phyloP scores from a whole-genome alignment of 176 grass and related monocot species.

The Zoysia pacifica region DNA sequence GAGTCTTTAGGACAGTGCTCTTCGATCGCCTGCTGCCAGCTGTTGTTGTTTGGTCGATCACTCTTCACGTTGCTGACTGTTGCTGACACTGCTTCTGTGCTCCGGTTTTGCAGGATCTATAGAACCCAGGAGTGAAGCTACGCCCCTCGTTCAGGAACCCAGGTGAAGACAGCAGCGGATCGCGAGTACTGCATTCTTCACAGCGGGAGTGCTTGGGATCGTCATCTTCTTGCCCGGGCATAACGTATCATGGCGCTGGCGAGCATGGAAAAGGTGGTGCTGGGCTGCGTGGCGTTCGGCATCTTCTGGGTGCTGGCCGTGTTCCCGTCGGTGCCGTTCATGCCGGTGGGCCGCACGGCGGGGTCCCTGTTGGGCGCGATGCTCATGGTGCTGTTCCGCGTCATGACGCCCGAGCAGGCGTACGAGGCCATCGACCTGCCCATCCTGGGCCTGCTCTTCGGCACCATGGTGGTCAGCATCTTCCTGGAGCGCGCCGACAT shows the following conservation, averaged over 20 bases:
- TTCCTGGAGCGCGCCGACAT: constrained; percentile 96
- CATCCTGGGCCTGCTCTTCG: constrained; percentile 92
- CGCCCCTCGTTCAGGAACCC: background rate
- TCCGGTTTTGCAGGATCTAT: constrained; percentile 50
- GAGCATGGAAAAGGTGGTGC: constrained; percentile 66
- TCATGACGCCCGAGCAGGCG: constrained; percentile 70
- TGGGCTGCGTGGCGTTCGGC: constrained; percentile 80
- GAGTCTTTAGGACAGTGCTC: background rate
- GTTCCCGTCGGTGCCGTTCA: constrained; percentile 90
- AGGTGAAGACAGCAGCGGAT: background rate
- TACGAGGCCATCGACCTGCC: constrained; percentile 89
- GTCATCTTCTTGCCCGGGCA: background rate
- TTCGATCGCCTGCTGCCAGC: background rate
- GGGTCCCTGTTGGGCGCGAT: constrained; percentile 86
- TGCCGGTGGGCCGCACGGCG: constrained; percentile 88
- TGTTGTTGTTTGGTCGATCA: background rate
- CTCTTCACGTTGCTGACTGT: background rate
- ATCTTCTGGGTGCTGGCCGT: constrained; percentile 97
- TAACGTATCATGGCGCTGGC: constrained; percentile 54
- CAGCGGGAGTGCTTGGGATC: background rate
- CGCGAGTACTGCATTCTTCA: background rate
- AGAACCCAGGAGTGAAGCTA: background rate
- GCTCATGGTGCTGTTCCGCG: constrained; percentile 92
- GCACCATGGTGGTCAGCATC: constrained; percentile 92
- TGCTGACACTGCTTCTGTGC: constrained; percentile 7